Evolutionary conservation across 352 stramenopile species (phyloP).

Genomic region (Phytopythium kandeliae): DNA sequence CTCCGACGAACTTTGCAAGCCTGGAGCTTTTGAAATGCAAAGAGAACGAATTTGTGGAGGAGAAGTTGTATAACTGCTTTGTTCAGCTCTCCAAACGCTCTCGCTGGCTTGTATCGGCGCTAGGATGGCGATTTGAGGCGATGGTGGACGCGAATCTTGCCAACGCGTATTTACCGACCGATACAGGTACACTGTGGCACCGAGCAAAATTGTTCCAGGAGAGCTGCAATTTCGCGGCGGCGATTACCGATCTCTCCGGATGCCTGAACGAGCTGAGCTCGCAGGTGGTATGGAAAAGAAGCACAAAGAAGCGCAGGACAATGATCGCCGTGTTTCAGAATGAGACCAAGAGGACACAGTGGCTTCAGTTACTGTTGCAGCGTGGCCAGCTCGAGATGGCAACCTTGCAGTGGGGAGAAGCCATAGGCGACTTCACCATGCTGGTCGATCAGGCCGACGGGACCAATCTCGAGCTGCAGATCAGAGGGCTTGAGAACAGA

Average conservation of each 20-base stretch:
- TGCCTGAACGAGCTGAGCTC: slow-evolving; percentile 30
- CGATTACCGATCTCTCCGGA: slow-evolving; percentile 35
- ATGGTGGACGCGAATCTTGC: slow-evolving; percentile 46
- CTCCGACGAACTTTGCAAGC: slow-evolving; percentile 45
- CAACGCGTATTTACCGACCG: slow-evolving; percentile 37
- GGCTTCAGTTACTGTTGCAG: slow-evolving; percentile 41
- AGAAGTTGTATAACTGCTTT: slow-evolving; percentile 46
- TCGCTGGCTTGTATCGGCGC: slow-evolving; percentile 36
- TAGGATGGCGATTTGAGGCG: slow-evolving; percentile 46
- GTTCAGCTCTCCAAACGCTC: slow-evolving; percentile 33
- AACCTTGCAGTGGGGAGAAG: slow-evolving; percentile 29
- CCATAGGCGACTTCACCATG: slow-evolving; percentile 35
- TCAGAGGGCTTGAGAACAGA: slow-evolving; percentile 23
- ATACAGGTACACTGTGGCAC: slow-evolving; percentile 49
- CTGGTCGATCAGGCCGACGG: slow-evolving; percentile 35
- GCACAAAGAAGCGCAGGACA: slow-evolving; percentile 19
- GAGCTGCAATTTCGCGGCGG: slow-evolving; percentile 28
- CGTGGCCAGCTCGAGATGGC: slow-evolving; percentile 31
- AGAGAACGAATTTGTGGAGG: slow-evolving; percentile 44
- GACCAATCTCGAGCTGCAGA: slow-evolving; percentile 15
- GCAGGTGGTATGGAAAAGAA: slow-evolving; percentile 34
- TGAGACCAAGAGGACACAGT: slow-evolving; percentile 32
- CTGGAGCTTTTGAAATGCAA: slow-evolving; percentile 54
- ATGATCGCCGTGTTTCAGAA: slow-evolving; percentile 28
- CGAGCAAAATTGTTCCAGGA: slow-evolving; percentile 30